phyloP scores from a whole-genome alignment of 2,329 filamentous ascomycete species.

The Exophiala viscosa region DNA sequence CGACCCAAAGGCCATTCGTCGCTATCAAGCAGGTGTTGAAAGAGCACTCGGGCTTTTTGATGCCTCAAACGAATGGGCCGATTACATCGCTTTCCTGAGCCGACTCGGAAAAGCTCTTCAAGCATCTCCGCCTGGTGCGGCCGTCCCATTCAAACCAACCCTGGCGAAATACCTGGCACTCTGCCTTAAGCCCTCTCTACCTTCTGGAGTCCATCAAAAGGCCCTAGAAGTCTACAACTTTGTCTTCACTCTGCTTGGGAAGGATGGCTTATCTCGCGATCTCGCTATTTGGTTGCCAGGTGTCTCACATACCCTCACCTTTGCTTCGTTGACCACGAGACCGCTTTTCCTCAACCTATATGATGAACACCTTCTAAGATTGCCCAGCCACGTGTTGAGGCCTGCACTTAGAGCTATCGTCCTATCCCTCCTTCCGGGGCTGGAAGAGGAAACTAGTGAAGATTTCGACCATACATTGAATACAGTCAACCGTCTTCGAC shows the following conservation, averaged over 20 bases:
- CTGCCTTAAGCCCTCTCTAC: conserved; percentile 87
- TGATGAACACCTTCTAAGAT: conserved; percentile 70
- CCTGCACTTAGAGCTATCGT: conserved; percentile 89
- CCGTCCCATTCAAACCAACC: conserved; percentile 75
- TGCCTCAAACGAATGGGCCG: conserved; percentile 95
- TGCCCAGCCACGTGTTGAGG: conserved; percentile 68
- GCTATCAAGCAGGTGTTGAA: conserved; percentile 86
- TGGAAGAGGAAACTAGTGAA: conserved; percentile 95
- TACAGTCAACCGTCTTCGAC: conserved; percentile 73
- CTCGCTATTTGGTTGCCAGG: conserved; percentile 86
- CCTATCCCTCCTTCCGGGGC: conserved; percentile 78
- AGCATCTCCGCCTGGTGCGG: conserved; percentile 65
- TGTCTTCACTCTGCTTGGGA: conserved; percentile 74
- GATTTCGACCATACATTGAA: conserved; percentile 87
- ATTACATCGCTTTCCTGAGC: conserved; percentile 96
- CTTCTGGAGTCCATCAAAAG: conserved; percentile 96
- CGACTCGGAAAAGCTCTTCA: conserved; percentile 90
- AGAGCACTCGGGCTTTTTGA: conserved; percentile 86
- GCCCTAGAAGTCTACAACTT: conserved; percentile 89
- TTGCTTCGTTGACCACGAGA: conserved; percentile 87
- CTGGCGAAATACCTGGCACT: conserved; percentile 91
- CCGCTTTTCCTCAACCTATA: conserved; percentile 80
- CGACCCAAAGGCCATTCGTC: conserved; percentile 69
- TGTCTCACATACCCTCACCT: conserved; percentile 82
- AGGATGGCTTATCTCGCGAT: conserved; percentile 74